Percentiles rank a stretch among this genome's conserved stretches.
phyloP scores from a whole-genome alignment of 108 stramenopile species.

The Nannochloropsis oceanica region DNA sequence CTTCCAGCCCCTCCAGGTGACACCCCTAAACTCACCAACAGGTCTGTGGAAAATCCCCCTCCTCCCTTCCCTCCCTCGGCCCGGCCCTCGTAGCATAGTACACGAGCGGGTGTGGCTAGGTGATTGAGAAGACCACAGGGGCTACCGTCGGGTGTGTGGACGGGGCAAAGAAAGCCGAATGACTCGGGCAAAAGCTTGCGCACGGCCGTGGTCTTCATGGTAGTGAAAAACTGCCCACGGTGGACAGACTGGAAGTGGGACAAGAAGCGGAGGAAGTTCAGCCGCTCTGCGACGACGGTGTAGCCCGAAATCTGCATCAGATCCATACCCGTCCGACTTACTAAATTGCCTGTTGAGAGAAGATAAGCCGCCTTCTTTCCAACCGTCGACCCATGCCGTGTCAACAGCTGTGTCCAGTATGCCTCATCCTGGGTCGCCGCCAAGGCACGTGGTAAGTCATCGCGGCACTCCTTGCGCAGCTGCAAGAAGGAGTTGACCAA shows the following conservation, averaged over 20 bases:
- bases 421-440: constrained; percentile 38
- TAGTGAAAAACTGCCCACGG: constrained; percentile 96
- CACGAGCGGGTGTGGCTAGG: constrained; percentile 56
- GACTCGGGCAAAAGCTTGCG: constrained; percentile 92
- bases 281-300: constrained; percentile 90
- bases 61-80: constrained; percentile 44
- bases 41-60: neutral
- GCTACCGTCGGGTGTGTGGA: constrained; percentile 97
- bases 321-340: constrained; percentile 78
- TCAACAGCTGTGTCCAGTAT: constrained; percentile 13
- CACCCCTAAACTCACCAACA: constrained; percentile 32
- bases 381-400: constrained; percentile 9
- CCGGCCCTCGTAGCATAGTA: neutral
- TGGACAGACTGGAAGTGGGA: constrained; percentile 96
- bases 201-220: constrained; percentile 98
- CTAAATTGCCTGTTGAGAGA: constrained; percentile 84
- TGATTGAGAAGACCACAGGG: constrained; percentile 97
- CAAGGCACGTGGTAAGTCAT: constrained; percentile 39
- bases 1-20: constrained; percentile 17
- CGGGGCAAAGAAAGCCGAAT: constrained; percentile 98
- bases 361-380: constrained; percentile 67
- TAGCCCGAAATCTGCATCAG: constrained; percentile 95
- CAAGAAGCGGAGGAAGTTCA: constrained; percentile 87
- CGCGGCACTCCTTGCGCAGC: neutral
- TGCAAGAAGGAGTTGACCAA: constrained; percentile 21